These are phyloP conservation scores for Petasospora fabianii DNA, from an alignment of 1,139 yeast species.

Conservation along the genomic window DNA sequence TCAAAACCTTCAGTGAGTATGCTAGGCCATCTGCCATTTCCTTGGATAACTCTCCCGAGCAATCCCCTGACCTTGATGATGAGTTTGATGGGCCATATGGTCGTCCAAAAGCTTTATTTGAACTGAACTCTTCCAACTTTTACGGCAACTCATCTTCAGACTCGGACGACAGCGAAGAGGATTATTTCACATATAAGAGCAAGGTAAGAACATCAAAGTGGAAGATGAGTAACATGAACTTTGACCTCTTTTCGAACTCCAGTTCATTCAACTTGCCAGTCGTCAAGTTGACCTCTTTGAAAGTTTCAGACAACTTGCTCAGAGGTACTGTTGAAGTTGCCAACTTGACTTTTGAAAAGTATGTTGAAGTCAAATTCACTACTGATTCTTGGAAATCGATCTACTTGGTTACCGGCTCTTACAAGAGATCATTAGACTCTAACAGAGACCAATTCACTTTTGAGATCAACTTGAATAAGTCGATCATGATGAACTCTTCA, in stretches of 20 bases:
- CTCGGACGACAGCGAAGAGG: slow-evolving; percentile 22
- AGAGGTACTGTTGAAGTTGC: slow-evolving; percentile 58
- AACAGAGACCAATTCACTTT: slow-evolving; percentile 41
- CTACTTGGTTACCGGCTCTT: slow-evolving; percentile 48
- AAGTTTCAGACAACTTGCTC: slow-evolving; percentile 37
- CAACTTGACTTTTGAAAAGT: slow-evolving; percentile 51
- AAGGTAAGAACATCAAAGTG: slow-evolving; percentile 16
- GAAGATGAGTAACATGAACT: slow-evolving; percentile 19
- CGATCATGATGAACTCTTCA: slow-evolving; percentile 19
- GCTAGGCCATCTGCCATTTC: slow-evolving; percentile 58
- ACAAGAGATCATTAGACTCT: slow-evolving; percentile 45
- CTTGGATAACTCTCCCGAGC: slow-evolving; percentile 52
- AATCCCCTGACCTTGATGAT: slow-evolving; percentile 24
- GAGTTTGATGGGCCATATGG: slow-evolving; percentile 1
- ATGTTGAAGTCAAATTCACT: slow-evolving; percentile 48
- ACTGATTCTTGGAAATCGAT: slow-evolving; percentile 54
- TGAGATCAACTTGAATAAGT: slow-evolving; percentile 22
- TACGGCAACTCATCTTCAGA: slow-evolving; percentile 21
- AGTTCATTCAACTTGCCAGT: slow-evolving; percentile 46
- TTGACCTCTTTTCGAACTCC: slow-evolving; percentile 13
- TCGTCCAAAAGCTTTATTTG: slow-evolving; percentile 22
- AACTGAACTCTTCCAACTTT: slow-evolving; percentile 13
- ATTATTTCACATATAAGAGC: slow-evolving; percentile 17
- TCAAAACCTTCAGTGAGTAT: slow-evolving; percentile 51
- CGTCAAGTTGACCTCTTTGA: slow-evolving; percentile 37